Conservation (phyloP, 805 yeast species). For the Teunomyces pallodes region DNA sequence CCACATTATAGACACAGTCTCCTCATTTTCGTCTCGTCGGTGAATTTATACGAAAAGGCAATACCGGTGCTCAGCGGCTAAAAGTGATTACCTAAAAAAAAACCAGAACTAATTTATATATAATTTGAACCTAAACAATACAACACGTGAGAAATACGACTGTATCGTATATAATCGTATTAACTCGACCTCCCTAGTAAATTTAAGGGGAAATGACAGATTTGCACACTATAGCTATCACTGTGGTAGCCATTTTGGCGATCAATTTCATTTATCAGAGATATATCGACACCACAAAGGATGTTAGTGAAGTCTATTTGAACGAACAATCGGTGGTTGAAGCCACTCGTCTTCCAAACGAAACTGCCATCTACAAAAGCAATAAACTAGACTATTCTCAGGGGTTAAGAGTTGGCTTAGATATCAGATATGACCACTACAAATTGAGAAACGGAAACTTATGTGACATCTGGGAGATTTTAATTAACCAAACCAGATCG, state of each 20-base stretch:
- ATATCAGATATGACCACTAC: slow-evolving; percentile 59
- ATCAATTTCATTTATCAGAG: slow-evolving; percentile 18
- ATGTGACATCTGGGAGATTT: slow-evolving; percentile 67
- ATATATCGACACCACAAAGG: slow-evolving; percentile 41
- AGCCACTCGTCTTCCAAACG: slow-evolving; percentile 60
- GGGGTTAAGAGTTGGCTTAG: slow-evolving; percentile 66
- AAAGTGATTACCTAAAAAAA: background rate
- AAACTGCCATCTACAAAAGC: slow-evolving; percentile 75
- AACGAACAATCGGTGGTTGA: slow-evolving; percentile 65
- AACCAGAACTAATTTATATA: background rate
- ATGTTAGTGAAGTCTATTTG: slow-evolving; percentile 57
- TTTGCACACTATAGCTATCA: slow-evolving; percentile 11
- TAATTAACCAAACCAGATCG: slow-evolving; percentile 21
- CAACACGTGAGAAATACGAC: background rate
- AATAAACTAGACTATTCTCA: slow-evolving; percentile 67
- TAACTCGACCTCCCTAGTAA: background rate
- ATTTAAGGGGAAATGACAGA: background rate
- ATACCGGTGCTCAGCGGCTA: too few relatives aligned
- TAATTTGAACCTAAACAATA: background rate
- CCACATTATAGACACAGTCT: too few relatives aligned
- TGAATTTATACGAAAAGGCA: too few relatives aligned
- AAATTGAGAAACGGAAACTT: slow-evolving; percentile 72
- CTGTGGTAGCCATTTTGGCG: slow-evolving; percentile 18
- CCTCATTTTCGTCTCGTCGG: too few relatives aligned
- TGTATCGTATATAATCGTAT: background rate